Evolutionary conservation across 1,284 basidiomycete species (phyloP).

Genomic region (Cystobasidiaceae sp.): DNA sequence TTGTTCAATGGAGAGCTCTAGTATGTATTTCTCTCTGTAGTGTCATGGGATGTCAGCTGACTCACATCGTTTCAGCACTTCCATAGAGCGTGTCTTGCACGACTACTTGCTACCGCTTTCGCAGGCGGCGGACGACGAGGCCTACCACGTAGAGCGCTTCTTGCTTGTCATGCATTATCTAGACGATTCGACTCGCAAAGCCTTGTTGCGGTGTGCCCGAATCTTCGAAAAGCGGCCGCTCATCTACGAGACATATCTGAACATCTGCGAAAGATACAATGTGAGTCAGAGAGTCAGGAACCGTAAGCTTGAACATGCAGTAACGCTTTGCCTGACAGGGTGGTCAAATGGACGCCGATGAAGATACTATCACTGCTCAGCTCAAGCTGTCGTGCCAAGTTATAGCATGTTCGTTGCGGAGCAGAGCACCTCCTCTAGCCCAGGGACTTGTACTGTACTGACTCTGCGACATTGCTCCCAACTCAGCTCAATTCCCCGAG

Average conservation of each 20-base stretch:
- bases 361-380: conserved; percentile 56
- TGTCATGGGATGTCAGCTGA: no score
- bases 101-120: conserved; percentile 79
- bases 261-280: conserved; percentile 70
- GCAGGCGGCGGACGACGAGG: conserved; percentile 61
- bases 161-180: conserved; percentile 67
- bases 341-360: conserved; percentile 74
- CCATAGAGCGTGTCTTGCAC: conserved; percentile 62
- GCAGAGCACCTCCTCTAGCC: no score
- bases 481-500: conserved; percentile 62
- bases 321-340: conserved; percentile 54
- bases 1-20: conserved; percentile 27
- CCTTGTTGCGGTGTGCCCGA: conserved; percentile 60
- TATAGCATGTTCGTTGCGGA: no score
- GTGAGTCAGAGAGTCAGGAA: conserved; percentile 53
- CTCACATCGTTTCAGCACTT: conserved; percentile 48
- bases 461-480: background rate
- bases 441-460: background rate
- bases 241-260: conserved; percentile 60
- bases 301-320: background rate
- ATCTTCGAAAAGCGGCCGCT: conserved; percentile 63
- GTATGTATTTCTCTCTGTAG: background rate
- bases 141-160: conserved; percentile 76
- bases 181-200: conserved; percentile 58
- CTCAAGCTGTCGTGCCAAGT: conserved; percentile 57